Percentiles rank a stretch among this genome's conserved stretches.
These are phyloP conservation scores for Arabis alpina DNA, from an alignment of 345 rosid species.

Conservation along the genomic window DNA sequence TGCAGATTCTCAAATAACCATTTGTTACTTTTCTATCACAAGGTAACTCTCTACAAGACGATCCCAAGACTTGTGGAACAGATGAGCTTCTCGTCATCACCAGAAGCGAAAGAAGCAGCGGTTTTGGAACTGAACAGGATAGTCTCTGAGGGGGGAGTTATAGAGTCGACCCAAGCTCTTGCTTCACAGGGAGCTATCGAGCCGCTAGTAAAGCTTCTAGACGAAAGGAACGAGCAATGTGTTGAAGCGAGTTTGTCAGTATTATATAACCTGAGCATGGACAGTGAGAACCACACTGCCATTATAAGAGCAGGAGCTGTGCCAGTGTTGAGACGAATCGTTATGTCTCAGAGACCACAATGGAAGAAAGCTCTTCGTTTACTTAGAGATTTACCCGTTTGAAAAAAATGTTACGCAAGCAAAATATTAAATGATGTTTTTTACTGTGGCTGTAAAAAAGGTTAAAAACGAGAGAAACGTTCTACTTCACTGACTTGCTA, in stretches of 20 bases:
- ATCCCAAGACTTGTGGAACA: constrained; percentile 79
- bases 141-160: constrained; percentile 72
- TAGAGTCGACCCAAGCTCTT: constrained; percentile 59
- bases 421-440: no score
- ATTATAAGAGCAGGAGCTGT: constrained; percentile 82
- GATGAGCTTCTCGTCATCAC: constrained; percentile 54
- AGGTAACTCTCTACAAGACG: constrained; percentile 56
- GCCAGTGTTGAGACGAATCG: constrained; percentile 70
- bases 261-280: constrained; percentile 81
- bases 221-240: constrained; percentile 60
- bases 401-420: constrained; percentile 18
- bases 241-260: constrained; percentile 72
- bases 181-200: constrained; percentile 71
- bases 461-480: constrained; percentile 31
- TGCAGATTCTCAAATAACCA: background rate
- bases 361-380: constrained; percentile 75
- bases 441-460: no score
- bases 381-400: constrained; percentile 68
- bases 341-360: constrained; percentile 65
- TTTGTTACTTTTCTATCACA: constrained; percentile 6
- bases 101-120: constrained; percentile 68
- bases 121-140: constrained; percentile 81
- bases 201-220: constrained; percentile 67
- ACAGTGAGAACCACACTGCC: constrained; percentile 71
- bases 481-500: constrained; percentile 32